These are phyloP conservation scores for Coccomyxa subellipsoidea DNA, from an alignment of 163 green algal species.

Conservation along the genomic window DNA sequence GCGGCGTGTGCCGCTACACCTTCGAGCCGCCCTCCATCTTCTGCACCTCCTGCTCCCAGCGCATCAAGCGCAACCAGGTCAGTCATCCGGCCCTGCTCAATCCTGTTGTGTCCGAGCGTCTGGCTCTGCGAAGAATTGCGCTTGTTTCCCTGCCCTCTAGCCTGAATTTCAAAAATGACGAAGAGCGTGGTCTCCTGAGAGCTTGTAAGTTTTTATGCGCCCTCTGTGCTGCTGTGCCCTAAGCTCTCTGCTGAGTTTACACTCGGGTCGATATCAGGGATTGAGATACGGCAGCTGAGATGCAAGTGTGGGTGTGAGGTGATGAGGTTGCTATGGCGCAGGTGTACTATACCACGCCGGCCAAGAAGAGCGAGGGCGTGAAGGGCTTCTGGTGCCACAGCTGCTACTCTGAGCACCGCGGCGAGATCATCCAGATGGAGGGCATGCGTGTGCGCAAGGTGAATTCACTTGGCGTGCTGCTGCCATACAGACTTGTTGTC, in stretches of 20 bases:
- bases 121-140: too few species aligned
- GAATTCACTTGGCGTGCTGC: too few species aligned
- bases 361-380: slow-evolving; percentile 25
- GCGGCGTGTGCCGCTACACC: slow-evolving; percentile 70
- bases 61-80: slow-evolving; percentile 90
- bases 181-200: too few species aligned
- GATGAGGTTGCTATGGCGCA: slow-evolving; percentile 8
- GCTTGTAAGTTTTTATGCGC: too few species aligned
- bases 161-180: too few species aligned
- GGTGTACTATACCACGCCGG: slow-evolving; percentile 66
- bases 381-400: slow-evolving; percentile 80
- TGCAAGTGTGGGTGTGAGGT: not conserved
- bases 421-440: slow-evolving; percentile 68
- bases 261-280: too few species aligned
- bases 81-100: not conserved
- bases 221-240: too few species aligned
- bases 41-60: slow-evolving; percentile 81
- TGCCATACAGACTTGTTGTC: too few species aligned
- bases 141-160: too few species aligned
- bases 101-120: too few species aligned
- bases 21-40: slow-evolving; percentile 95
- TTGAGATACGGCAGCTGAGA: too few species aligned
- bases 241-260: too few species aligned
- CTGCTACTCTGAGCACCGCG: slow-evolving; percentile 72
- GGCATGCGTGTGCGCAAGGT: slow-evolving; percentile 41